Evolutionary conservation across 2,329 filamentous ascomycete species (phyloP), one percentile per base, ranked within the genome.

Genomic region (Verticillium nonalfalfae): DNA sequence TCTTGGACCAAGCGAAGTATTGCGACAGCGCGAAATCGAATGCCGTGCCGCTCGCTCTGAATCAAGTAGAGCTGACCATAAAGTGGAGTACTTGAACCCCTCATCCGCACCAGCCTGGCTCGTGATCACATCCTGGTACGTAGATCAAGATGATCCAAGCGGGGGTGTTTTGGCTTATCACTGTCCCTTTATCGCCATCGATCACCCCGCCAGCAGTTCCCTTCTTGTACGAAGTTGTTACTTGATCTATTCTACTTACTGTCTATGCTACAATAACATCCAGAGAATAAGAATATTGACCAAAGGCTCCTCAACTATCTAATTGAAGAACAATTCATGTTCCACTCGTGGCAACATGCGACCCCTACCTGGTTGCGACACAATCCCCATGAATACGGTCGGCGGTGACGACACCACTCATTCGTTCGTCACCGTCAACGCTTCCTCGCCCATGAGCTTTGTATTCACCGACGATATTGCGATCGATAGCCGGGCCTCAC

Each of bases 291-390:
- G 26, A 31, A 5, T 36, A 36, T 36, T 36, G 35, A 36, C 9
- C 3, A 10, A 13, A 36, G 13, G 45, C n/a, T 9, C 18, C 45
- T 11, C 21, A 1, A 26, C 18, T 52, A n/a, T 21, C 2, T 10
- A 52, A n/a, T 3, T 4, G n/a, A 52, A 21, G 15, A 52, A 9
- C 14, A 57, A 14, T 57, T 56, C 38, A 64, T 64, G 62, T 40
- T 40, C 50, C 15, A 26, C n/a, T 52, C 36, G 36, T 38, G 40
- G 31, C 64, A 45, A 62, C 56, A 81, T 81, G 79, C 78, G 78
- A 67, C 78, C 79, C 60, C 67, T 81, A 62, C 74, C 75, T 58
- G 77, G 78, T 68, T 78, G 79, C 62, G 76, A 79, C 70, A 72
- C 74, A 68, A 73, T 71, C 61, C 60, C 69, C 59, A 71, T 69